Evolutionary conservation across 2,329 filamentous ascomycete species (phyloP).

Genomic region (Penicillium janthinellum): DNA sequence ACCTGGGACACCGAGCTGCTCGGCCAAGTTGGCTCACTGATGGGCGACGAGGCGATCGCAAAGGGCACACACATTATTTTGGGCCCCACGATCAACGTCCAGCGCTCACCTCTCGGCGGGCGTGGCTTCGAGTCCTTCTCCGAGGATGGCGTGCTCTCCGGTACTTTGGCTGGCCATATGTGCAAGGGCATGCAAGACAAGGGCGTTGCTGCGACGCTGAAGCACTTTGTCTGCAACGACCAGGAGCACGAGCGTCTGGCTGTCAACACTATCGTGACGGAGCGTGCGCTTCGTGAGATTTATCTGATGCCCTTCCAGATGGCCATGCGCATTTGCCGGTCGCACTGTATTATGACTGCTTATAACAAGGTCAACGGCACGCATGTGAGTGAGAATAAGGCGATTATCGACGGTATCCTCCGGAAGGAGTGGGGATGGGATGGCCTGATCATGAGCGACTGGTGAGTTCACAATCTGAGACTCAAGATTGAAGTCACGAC

Average conservation of each 20-base stretch:
- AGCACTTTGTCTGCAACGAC: conserved; percentile 59
- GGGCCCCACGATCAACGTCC: conserved; percentile 78
- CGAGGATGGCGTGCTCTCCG: conserved; percentile 77
- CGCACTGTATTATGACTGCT: conserved; percentile 60
- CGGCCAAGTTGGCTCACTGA: conserved; percentile 67
- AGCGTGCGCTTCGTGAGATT: conserved; percentile 63
- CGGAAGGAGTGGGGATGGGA: conserved; percentile 52
- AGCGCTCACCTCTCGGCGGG: conserved; percentile 79
- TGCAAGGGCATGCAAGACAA: conserved; percentile 73
- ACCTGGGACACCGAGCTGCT: conserved; percentile 76
- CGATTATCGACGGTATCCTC: conserved; percentile 46
- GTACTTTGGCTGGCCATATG: conserved; percentile 70
- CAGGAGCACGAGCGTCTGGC: conserved; percentile 50
- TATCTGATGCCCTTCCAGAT: conserved; percentile 67
- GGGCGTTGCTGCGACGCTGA: conserved; percentile 75
- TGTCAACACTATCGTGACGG: conserved; percentile 46
- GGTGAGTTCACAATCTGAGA: conserved; percentile 30
- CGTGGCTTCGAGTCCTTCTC: conserved; percentile 86
- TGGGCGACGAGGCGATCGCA: conserved; percentile 71
- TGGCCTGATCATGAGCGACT: conserved; percentile 51
- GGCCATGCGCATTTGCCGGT: conserved; percentile 57
- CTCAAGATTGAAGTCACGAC: background rate
- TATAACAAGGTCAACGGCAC: conserved; percentile 61
- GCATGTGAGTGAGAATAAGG: conserved; percentile 47
- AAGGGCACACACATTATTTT: conserved; percentile 74